Evolutionary conservation across 2,329 filamentous ascomycete genomes (phyloP), one percentile per base, ranked within the genome.

Genomic region (Coccinonectria pachysandricola): DNA sequence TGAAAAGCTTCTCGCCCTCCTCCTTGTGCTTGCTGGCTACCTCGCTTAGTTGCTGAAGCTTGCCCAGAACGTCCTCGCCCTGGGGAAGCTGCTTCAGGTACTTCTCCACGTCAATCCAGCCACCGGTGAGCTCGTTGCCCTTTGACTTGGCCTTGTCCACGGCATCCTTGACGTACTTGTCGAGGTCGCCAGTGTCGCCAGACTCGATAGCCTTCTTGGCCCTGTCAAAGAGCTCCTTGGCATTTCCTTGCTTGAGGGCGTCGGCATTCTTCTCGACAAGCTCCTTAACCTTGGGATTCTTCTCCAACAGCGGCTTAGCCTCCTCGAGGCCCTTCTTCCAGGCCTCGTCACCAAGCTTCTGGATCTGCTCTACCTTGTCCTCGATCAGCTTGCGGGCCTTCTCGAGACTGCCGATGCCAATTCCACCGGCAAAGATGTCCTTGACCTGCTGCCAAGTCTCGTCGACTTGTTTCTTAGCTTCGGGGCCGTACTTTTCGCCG

Each of bases 381-480:
- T 84, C 64, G 2, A 84, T 59, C 19, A 86, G 47, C 38, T 71
- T 66, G 35, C 68, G 65, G 12, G 75, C 64, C 43, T 72, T 74
- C 27, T 69, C 59, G 0, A 68, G 39, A 22, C 59, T 70, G 10
- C 53, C 50, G 0, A 61, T 58, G 24, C 62, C 72, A 27, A 82
- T 46, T 3, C 79, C 79, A 9, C 64, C 64, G 23, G 71, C 67
- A 29, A 80, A 48, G 24, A 84, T 65, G 19, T 79, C 71, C 39
- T 64, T 65, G 38, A 82, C 59, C 49, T 85, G 67, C 15, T 65
- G 50, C 70, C 77, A 84, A 1, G 79, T 81, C 53, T 78, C 64
- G 29, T 85, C 75, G 5, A 80, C 68, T 51, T 82, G 68, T 63
- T 84, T 76, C 67, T 84, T 82, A 0, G 77, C 79, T 46, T 85